Conservation (phyloP, 768 basidiomycete genomes). For the Suillus occidentalis region DNA sequence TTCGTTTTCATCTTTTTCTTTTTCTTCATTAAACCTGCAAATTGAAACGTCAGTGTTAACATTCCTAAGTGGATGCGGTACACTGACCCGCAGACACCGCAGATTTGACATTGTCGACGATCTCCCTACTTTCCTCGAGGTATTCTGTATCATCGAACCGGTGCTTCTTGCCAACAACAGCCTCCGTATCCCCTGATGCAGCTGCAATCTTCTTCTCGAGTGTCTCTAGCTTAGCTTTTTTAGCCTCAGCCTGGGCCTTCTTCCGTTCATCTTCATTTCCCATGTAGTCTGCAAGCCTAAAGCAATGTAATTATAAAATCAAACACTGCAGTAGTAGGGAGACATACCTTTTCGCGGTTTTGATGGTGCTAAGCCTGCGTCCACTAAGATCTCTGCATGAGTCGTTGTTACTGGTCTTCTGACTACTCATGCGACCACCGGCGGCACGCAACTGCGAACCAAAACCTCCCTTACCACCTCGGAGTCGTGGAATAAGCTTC, state of each 20-base stretch:
- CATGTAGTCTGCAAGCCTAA: constrained; percentile 80
- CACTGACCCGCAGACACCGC: constrained; percentile 81
- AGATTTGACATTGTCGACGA: constrained; percentile 88
- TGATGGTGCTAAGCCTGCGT: constrained; percentile 86
- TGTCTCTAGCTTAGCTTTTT: constrained; percentile 79
- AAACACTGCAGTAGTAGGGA: neutral
- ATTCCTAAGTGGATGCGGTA: neutral
- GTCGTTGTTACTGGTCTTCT: constrained; percentile 94
- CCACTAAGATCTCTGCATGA: constrained; percentile 92
- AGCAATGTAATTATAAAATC: neutral
- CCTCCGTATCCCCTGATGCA: constrained; percentile 41
- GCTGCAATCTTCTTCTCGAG: constrained; percentile 73
- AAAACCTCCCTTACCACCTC: constrained; percentile 97
- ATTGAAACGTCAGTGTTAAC: constrained; percentile 21
- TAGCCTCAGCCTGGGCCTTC: constrained; percentile 73
- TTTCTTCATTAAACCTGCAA: constrained; percentile 71
- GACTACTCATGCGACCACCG: constrained; percentile 95
- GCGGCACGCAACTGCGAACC: constrained; percentile 95
- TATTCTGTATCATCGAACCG: constrained; percentile 92
- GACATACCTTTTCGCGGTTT: constrained; percentile 90
- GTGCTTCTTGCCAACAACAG: constrained; percentile 75
- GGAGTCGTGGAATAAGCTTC: constrained; percentile 69
- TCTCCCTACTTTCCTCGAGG: constrained; percentile 85
- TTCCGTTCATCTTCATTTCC: constrained; percentile 81
- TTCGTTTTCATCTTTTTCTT: constrained; percentile 65